phyloP scores from a whole-genome alignment of 208 protist genomes.

The Acanthamoeba triangularis region DNA sequence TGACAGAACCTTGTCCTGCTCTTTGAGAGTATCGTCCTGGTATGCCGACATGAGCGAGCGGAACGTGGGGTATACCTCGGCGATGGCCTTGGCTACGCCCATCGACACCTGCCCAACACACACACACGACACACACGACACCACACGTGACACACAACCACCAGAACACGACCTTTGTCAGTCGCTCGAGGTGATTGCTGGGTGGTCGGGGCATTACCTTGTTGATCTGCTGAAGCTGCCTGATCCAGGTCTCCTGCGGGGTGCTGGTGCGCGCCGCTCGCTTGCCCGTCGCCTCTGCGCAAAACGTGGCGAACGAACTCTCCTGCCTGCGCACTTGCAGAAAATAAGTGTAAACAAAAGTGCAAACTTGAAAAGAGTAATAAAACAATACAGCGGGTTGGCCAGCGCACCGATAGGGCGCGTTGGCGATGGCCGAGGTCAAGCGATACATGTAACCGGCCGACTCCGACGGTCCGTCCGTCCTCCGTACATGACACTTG shows the following conservation, averaged over 20 bases:
- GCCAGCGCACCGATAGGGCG: slow-evolving; percentile 35
- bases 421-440: slow-evolving; percentile 51
- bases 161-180: no score
- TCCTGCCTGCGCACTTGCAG: slow-evolving; percentile 3
- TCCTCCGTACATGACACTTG: slow-evolving; percentile 62
- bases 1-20: background rate
- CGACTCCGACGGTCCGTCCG: background rate
- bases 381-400: background rate
- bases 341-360: background rate
- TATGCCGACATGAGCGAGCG: slow-evolving; percentile 16
- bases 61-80: slow-evolving; percentile 23
- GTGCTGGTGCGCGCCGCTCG: slow-evolving; percentile 1
- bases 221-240: slow-evolving; percentile 64
- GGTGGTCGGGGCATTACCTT: background rate
- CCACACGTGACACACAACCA: background rate
- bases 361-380: background rate
- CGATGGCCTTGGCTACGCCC: background rate
- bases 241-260: slow-evolving; percentile 30
- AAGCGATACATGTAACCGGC: slow-evolving; percentile 30
- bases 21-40: background rate
- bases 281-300: slow-evolving; percentile 67
- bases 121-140: no score
- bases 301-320: slow-evolving; percentile 69
- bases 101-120: slow-evolving; percentile 9
- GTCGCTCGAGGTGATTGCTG: no score